Base-by-base conservation (phyloP, 169 alveolate genomes). In the Hammondia hammondi region DNA sequence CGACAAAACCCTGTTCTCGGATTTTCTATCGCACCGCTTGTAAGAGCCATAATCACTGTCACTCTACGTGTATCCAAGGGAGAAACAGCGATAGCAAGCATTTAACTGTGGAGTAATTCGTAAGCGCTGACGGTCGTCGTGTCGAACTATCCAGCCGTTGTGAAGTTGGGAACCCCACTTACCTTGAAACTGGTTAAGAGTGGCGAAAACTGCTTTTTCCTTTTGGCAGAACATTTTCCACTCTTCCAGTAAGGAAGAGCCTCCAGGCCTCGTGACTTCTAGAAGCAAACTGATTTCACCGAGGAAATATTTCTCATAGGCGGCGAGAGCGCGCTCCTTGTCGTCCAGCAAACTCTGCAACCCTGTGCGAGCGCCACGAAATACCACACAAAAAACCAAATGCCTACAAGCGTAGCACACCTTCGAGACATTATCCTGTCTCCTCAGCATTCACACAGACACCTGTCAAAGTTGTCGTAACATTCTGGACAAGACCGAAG, bases 141-240 rank as follows among this genome's bases (percentile, higher is more conserved):
- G 19, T 52, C 10, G 10, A 52, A 10, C 10, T 52, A 52, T 3
- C 19, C 61, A 14, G 24, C 35, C 77, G 32, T 29, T 17, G 32
- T 29, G 4, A 29, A 17, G 5, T 67, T 29, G n/a, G 77, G 77
- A 67, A 7, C 24, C 73, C 19, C 6, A 6, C 71, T 45, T 35
- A 56, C 97, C 96, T 45, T 98, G 99, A 90, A 99, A 98, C 94
- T 96, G 97, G 95, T 99, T 99, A 71, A 99, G 97, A 24, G 97
- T 97, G 37, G 98, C 97, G 96, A 98, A 99, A 35, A 99, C 97
- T 35, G 98, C 97, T 95, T 99, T 99, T 94, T 99, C 99, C 96
- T 99, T 99, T 67, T 96, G 94, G 94, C 99, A 96, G 95, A 98
- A 99, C 92, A 98, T 97, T 89, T 98, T 95, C 98, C 99, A 97